Evolutionary conservation across 73 alveolate species (phyloP), one percentile per base, ranked within the genome.

Genomic region (Symbiodinium pilosum): DNA sequence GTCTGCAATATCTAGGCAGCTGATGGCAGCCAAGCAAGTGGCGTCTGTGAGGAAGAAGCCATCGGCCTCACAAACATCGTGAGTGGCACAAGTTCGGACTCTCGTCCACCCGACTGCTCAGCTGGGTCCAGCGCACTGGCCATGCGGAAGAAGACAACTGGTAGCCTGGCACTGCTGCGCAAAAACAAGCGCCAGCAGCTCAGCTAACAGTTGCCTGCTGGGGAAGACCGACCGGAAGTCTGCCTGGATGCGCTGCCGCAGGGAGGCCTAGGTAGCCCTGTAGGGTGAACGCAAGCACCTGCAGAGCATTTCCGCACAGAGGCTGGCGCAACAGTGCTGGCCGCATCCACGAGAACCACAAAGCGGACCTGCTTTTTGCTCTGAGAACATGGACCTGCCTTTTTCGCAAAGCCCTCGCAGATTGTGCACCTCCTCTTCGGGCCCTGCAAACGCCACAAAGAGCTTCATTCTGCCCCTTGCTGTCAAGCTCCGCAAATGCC

Each of bases 31-130:
- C 59, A 47, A 47, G 21, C 14, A 47, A 1, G 81, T 56, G 42
- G 83, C 95, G 30, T 88, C 95, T 2, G 95, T 88, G 39, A 88
- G 43, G 84, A 88, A 88, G 95, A 88, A 88, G 87, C 95, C 95
- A 68, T 88, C 95, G 36, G 86, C 95, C 95, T 88, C 75, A 64
- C 24, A 24, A 32, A 18, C 26, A 24, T 16, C 44, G 32, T 9
- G 85, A 40, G 8, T 11, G n/a, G n/a, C n/a, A n/a, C n/a, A n/a
- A n/a, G n/a, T n/a, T n/a, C n/a, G n/a, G n/a, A n/a, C n/a, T n/a
- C n/a, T n/a, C n/a, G n/a, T n/a, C n/a, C n/a, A n/a, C 3, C 81
- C 21, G 89, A 39, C 21, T 7, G 21, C 38, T 9, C 2, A 18
- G 26, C 47, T 52, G 94, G 42, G 94, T 34, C 38, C 40, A 54